phyloP scores from a whole-genome alignment of 2,329 filamentous ascomycete species.

The Aphanocladium album region DNA sequence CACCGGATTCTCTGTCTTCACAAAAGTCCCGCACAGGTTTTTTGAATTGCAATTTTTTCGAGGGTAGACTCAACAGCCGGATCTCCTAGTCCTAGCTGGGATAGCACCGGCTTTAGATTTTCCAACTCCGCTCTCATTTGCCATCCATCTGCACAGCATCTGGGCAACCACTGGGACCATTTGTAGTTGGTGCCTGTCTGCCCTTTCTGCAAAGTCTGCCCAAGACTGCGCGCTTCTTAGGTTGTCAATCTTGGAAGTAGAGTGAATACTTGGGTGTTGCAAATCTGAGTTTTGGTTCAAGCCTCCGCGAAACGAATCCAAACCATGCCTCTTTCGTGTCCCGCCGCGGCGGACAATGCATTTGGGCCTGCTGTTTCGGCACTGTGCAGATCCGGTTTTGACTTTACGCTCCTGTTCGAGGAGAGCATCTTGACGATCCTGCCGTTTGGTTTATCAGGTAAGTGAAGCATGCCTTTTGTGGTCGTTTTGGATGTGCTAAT shows the following conservation, averaged over 20 bases:
- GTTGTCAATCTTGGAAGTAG: background rate
- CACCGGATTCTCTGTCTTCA: too few relatives aligned
- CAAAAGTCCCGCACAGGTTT: too few relatives aligned
- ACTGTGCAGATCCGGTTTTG: background rate
- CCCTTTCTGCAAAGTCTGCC: too few relatives aligned
- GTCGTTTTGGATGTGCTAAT: background rate
- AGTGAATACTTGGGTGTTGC: background rate
- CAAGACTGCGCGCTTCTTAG: background rate
- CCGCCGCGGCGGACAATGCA: background rate
- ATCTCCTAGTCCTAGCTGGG: too few relatives aligned
- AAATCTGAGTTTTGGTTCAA: background rate
- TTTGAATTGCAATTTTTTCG: too few relatives aligned
- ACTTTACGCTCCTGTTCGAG: conserved; percentile 26
- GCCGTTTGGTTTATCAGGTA: conserved; percentile 17
- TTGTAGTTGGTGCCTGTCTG: too few relatives aligned
- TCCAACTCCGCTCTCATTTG: background rate
- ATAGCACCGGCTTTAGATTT: background rate
- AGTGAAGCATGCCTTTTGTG: background rate
- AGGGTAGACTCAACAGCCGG: too few relatives aligned
- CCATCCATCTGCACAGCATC: background rate
- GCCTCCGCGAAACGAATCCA: background rate
- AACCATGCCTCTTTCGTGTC: background rate
- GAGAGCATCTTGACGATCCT: conserved; percentile 15
- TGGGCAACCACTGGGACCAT: too few relatives aligned
- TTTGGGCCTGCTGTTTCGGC: background rate